Evolutionary conservation across 768 basidiomycete species (phyloP), one percentile per base, ranked within the genome.

Genomic region (Tulasnella sp.): DNA sequence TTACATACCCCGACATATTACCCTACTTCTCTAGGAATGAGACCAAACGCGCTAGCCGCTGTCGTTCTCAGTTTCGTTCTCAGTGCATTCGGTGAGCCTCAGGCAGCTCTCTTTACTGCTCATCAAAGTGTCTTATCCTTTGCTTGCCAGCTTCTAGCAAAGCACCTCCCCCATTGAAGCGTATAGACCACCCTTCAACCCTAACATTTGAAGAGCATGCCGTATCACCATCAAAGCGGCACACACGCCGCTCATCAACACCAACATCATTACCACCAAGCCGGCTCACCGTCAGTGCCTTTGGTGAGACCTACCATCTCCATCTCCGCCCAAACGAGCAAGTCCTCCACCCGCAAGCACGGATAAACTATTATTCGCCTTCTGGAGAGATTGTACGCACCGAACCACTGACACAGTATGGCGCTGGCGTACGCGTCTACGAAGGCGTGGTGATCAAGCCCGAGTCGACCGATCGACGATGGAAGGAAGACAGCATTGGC

Each of bases 311-410:
- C 26, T 85, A 82, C 67, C 75, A 84, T 67, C 76, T 92, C 47
- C 85, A 90, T 66, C 75, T 92, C 51, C 80, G 79, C 17, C 88
- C 89, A 7, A 89, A 88, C 67, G 80, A 85, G 63, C 74, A 87
- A 63, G 80, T 92, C 62, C 74, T 91, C 52, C 87, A 90, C 67
- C 83, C 88, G 44, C 79, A 84, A 54, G 88, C 88, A 1, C 80
- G 83, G 43, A 76, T 89, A 59, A 80, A 78, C 53, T 84, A 84
- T 71, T 82, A 81, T 68, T 69, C 69, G 7, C 67, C 79, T 15
- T 75, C 80, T 47, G 84, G 85, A 29, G 71, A 78, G 27, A 73
- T 77, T 19, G 65, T 82, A 30, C 71, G 77, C 3, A 79, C 80
- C 1, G 76, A 78, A 51, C 84, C 85, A 30, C 73, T 89, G n/a